Conservation (phyloP, 192 early-diverging fungal species). For the Coemansia sp. region DNA sequence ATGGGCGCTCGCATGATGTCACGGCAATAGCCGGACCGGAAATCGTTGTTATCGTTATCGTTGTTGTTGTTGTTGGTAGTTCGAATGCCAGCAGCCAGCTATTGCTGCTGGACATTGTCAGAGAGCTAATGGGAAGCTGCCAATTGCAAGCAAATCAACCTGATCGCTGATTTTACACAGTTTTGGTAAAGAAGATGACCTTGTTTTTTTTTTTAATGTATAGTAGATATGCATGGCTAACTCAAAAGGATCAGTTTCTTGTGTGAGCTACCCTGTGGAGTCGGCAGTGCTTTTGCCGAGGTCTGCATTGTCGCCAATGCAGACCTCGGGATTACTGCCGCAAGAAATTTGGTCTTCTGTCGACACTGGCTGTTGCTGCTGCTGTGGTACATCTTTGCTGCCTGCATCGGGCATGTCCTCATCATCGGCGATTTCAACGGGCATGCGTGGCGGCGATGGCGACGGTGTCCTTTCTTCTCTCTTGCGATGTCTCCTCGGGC, state of each 20-base stretch:
- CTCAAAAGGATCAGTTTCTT: not conserved
- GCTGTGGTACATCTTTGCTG: not conserved
- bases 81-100: too few species aligned
- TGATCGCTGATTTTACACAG: too few species aligned
- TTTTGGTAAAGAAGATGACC: too few species aligned
- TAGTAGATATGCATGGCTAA: not conserved
- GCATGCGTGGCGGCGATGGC: slow-evolving; percentile 23
- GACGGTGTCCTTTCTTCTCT: slow-evolving; percentile 22
- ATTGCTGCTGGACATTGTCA: too few species aligned
- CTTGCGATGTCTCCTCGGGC: slow-evolving; percentile 22
- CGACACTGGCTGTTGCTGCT: not conserved
- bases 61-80: too few species aligned
- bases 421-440: slow-evolving; percentile 50
- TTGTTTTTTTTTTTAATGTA: not conserved
- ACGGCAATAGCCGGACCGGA: too few species aligned
- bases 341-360: not conserved
- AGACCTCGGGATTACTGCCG: not conserved
- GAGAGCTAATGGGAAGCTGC: too few species aligned
- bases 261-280: not conserved
- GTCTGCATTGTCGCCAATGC: not conserved
- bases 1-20: too few species aligned
- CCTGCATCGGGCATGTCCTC: slow-evolving; percentile 32
- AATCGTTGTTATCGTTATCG: too few species aligned
- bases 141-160: not conserved
- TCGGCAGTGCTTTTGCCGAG: not conserved